Base-by-base conservation (phyloP, 2,329 filamentous ascomycete genomes). In the Calonectria pseudoreteaudii region DNA sequence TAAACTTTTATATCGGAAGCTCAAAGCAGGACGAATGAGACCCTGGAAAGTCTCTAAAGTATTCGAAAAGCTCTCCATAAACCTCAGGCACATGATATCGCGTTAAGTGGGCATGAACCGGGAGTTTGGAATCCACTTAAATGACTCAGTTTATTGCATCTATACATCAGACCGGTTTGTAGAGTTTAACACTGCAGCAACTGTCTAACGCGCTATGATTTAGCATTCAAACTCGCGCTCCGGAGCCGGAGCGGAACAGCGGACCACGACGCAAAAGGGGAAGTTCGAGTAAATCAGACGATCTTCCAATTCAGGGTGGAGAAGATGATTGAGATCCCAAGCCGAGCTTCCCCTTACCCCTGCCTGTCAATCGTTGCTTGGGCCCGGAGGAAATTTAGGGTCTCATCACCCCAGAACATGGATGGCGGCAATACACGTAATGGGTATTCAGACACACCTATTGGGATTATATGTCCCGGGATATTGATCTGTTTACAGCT, bases 281-380 rank as follows among this genome's bases (percentile, higher is more conserved):
- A 62, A 62, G 56, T 62, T 62, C 56, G 56, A 62, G 23, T 62
- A 41, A 41, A 62, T 62, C 34, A 41, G 56, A 38, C n/a, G 34
- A 62, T 62, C 23, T 38, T 38, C n/a, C 30, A 13, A 28, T 7
- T 5, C 34, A n/a, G 16, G 13, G 56, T 62, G 56, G 56, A 20
- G 34, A 62, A 23, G 56, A 38, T 47, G 56, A 62, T 8, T 38
- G 56, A 41, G 56, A 62, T 62, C 36, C 14, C 23, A 5, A 62
- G 14, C 28, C 18, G 26, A 62, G 56, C 11, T 41, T 38, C 56
- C 34, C 34, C 36, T 62, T 41, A 11, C 56, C 56, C 34, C 56
- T 41, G 34, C 56, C 20, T 36, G 38, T 41, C 36, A 62, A 62
- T 41, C 26, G 9, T 5, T 20, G 56, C 31, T 16, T 38, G n/a